Conservation (phyloP, 139 green algal species). For the Chlorella sp. region DNA sequence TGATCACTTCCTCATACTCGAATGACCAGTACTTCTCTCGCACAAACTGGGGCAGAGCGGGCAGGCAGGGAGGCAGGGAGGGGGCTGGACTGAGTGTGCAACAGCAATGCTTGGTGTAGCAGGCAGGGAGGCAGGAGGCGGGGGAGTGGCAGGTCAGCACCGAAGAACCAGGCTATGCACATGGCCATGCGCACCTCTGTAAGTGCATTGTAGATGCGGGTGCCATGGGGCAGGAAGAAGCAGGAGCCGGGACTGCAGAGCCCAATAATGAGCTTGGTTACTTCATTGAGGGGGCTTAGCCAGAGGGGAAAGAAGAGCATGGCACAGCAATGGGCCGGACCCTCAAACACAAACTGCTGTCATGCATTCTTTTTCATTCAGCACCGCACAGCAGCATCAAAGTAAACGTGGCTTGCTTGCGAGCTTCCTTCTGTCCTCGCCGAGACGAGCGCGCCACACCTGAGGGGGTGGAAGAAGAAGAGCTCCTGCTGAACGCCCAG, state of each 20-base stretch:
- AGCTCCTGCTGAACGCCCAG: constrained; percentile 90
- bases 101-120: no score
- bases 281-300: no score
- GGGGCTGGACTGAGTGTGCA: no score
- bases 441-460: no score
- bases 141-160: background rate
- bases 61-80: background rate
- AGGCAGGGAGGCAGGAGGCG: background rate
- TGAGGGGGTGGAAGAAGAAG: constrained; percentile 96
- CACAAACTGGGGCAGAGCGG: constrained; percentile 55
- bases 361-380: no score
- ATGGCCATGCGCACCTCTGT: background rate
- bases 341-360: no score
- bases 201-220: constrained; percentile 94
- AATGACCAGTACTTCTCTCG: constrained; percentile 90
- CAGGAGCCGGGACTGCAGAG: constrained; percentile 83
- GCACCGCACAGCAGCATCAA: no score
- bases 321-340: no score
- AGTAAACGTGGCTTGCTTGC: no score
- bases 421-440: no score
- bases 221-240: constrained; percentile 95
- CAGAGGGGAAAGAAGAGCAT: no score
- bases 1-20: constrained; percentile 96
- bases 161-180: background rate
- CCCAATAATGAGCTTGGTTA: no score